phyloP scores from a whole-genome alignment of 1,139 yeast genomes.

The Suhomyces coccinellae region DNA sequence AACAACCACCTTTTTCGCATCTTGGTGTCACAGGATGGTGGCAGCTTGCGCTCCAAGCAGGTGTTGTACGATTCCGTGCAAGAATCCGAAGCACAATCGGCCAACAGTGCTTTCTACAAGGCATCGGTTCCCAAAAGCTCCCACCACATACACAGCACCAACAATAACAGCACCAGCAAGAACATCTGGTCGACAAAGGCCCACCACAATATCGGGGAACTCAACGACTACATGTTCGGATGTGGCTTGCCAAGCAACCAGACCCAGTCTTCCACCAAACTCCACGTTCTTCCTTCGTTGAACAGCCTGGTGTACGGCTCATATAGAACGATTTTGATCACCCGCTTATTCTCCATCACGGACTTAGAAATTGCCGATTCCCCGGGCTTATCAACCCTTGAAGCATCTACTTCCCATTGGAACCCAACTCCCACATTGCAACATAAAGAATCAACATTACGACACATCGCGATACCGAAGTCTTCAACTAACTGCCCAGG shows the following conservation, averaged over 20 bases:
- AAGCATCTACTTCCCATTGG: constrained; percentile 23
- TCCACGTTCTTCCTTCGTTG: constrained; percentile 49
- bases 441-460: constrained; percentile 14
- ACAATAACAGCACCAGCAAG: too few species aligned
- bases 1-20: constrained; percentile 42
- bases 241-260: constrained; percentile 56
- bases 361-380: constrained; percentile 22
- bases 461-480: constrained; percentile 5
- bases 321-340: constrained; percentile 42
- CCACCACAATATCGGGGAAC: constrained; percentile 44
- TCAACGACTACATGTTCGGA: constrained; percentile 57
- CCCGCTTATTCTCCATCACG: constrained; percentile 46
- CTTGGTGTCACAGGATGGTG: constrained; percentile 55
- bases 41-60: constrained; percentile 48
- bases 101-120: constrained; percentile 8
- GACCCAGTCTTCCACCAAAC: constrained; percentile 43
- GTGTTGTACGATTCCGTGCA: constrained; percentile 48
- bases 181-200: constrained; percentile 24
- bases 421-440: constrained; percentile 37
- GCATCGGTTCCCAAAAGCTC: background rate
- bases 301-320: constrained; percentile 31
- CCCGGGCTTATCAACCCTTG: constrained; percentile 5
- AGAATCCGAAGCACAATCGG: constrained; percentile 15
- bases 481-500: background rate
- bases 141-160: too few species aligned